Conservation (phyloP, 495 filamentous ascomycete genomes). For the Rhizodiscina lignyota region DNA sequence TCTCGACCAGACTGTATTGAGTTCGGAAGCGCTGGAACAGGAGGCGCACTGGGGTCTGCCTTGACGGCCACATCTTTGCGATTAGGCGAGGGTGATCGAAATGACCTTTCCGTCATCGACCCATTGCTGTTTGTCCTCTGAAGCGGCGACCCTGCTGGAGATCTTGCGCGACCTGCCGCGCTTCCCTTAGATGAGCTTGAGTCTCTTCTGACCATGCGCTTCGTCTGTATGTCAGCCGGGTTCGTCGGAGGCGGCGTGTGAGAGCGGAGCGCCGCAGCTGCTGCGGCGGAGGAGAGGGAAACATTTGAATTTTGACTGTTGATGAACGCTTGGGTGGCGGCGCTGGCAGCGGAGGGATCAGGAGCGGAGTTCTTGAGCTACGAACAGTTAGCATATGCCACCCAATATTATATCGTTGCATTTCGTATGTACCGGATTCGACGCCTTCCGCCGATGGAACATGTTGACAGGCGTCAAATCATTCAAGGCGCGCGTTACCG, state of each 20-base stretch:
- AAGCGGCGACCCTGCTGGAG: slow-evolving; percentile 28
- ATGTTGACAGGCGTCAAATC: too few species aligned
- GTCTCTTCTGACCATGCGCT: slow-evolving; percentile 55
- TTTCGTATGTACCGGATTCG: too few species aligned
- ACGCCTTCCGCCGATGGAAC: too few species aligned
- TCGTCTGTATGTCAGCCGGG: slow-evolving; percentile 71
- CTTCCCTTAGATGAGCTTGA: slow-evolving; percentile 53
- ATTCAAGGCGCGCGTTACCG: too few species aligned
- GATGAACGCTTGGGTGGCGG: slow-evolving; percentile 68
- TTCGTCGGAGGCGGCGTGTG: slow-evolving; percentile 57
- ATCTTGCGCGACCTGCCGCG: slow-evolving; percentile 23
- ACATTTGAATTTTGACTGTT: slow-evolving; percentile 42
- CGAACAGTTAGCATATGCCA: too few species aligned
- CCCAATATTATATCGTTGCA: too few species aligned
- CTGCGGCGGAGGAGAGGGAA: slow-evolving; percentile 65
- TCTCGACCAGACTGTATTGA: slow-evolving; percentile 32
- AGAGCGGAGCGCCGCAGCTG: slow-evolving; percentile 65
- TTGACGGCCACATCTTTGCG: slow-evolving; percentile 17
- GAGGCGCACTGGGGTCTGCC: slow-evolving; percentile 32
- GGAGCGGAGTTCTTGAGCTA: too few species aligned
- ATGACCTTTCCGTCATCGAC: slow-evolving; percentile 77
- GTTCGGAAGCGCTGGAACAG: slow-evolving; percentile 55
- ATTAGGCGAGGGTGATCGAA: slow-evolving; percentile 52
- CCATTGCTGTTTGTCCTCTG: slow-evolving; percentile 50
- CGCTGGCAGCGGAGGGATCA: slow-evolving; percentile 57